A percentile compares a stretch with the other conserved stretches of the same genome.
Conservation (phyloP, 352 stramenopile genomes). For the Globisporangium mamillatum region DNA sequence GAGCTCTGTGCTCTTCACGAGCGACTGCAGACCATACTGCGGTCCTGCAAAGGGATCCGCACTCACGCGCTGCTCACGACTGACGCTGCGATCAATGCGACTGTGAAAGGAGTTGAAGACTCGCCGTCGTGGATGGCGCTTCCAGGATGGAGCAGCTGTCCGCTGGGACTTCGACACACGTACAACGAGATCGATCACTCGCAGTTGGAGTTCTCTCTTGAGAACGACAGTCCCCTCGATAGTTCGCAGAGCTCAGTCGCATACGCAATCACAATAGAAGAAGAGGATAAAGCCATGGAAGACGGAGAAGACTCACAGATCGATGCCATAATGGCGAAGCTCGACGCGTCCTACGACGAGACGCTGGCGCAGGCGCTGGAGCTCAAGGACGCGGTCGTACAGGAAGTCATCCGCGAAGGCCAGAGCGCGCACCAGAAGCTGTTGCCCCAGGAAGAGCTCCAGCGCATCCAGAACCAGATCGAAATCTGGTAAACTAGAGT, state of each 20-base stretch:
- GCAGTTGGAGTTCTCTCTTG: conserved; percentile 37
- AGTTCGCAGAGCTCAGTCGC: conserved; percentile 18
- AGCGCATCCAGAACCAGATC: conserved; percentile 74
- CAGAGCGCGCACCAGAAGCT: conserved; percentile 41
- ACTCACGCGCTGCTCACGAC: conserved; percentile 36
- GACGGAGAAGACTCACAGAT: conserved; percentile 37
- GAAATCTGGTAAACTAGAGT: conserved; percentile 59
- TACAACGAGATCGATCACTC: conserved; percentile 24
- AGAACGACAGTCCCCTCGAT: conserved; percentile 38
- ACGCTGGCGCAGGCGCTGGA: conserved; percentile 30
- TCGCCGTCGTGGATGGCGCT: conserved; percentile 33
- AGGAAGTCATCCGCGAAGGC: conserved; percentile 46
- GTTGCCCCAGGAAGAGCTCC: conserved; percentile 62
- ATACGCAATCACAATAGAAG: conserved; percentile 33
- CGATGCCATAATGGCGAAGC: conserved; percentile 43
- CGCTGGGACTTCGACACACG: conserved; percentile 42
- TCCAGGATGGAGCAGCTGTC: conserved; percentile 35
- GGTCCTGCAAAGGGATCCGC: conserved; percentile 46
- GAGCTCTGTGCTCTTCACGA: conserved; percentile 23
- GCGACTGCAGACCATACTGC: conserved; percentile 34
- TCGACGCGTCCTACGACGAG: conserved; percentile 49
- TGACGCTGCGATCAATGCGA: conserved; percentile 22
- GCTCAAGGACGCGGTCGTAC: conserved; percentile 41
- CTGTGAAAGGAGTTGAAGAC: conserved; percentile 11
- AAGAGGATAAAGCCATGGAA: conserved; percentile 25